Evolutionary conservation across 352 stramenopile species (phyloP), one percentile per base, ranked within the genome.

Genomic region (Globisporangium takayamanum): DNA sequence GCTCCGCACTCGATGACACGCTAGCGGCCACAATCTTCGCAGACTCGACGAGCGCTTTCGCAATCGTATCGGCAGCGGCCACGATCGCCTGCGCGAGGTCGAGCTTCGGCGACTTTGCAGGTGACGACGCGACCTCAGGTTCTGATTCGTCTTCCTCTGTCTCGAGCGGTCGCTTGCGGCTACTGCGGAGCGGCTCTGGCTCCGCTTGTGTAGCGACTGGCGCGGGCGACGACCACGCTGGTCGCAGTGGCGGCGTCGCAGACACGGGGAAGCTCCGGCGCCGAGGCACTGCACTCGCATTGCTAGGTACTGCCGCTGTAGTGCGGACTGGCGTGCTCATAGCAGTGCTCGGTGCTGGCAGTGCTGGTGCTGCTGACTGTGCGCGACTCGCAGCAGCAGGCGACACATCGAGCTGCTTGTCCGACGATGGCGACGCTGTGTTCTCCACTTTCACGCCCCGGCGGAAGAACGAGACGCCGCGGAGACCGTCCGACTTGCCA

Each of bases 1-100:
- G 41, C 41, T 46, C 41, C 6, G 14, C 41, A 7, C 5, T n/a
- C 80, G 16, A 68, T 64, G 41, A 15, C 8, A 16, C 41, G 39
- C 16, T 49, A 10, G 20, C 42, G 20, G 55, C 36, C 14, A 61
- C 18, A 10, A 61, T 53, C 46, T 37, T 16, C 44, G 55, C 55
- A 2, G 55, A 54, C 47, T 55, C 55, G 11, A 61, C 15, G 20
- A 61, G 33, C 14, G 55, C 55, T 3, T n/a, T 39, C 22, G 55
- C 55, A 36, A 61, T 49, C 47, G 33, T n/a, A 6, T 55, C 25
- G 16, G 45, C 47, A 7, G 30, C 55, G 2, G 36, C n/a, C 20
- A 61, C 46, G 36, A 61, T 14, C 14, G 55, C 55, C 10, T 61
- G 48, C 8, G 55, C 46, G 4, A 61, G 3, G 16, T 61, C 55